These are phyloP conservation scores for Trypanosoma melophagium DNA, from an alignment of 208 protist species.

Conservation along the genomic window DNA sequence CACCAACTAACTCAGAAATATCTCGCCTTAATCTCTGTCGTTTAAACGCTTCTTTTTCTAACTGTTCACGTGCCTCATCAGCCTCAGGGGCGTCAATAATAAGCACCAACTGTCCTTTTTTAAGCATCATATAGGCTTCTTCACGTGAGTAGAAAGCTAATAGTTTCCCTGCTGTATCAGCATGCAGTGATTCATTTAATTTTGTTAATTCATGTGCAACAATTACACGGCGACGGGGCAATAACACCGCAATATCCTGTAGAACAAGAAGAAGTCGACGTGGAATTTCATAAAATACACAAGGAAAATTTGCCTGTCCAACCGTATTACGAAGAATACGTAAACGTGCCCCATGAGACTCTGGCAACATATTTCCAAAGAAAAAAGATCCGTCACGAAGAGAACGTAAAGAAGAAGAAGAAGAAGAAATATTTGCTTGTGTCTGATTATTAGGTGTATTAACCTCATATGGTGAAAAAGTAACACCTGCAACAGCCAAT, in stretches of 20 bases:
- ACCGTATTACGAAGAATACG: conserved; percentile 67
- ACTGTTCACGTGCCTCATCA: conserved; percentile 57
- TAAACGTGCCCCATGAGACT: conserved; percentile 60
- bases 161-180: conserved; percentile 72
- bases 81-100: conserved; percentile 74
- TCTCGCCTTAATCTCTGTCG: conserved; percentile 52
- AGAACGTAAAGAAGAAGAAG: conserved; percentile 7
- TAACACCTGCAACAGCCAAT: conserved; percentile 74
- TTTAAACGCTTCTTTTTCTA: conserved; percentile 54
- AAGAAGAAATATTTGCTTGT: background rate
- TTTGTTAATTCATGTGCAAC: conserved; percentile 90
- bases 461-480: conserved; percentile 53
- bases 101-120: conserved; percentile 81
- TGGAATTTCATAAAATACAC: conserved; percentile 90
- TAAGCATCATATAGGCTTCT: conserved; percentile 65
- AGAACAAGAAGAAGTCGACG: conserved; percentile 73
- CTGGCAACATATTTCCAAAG: conserved; percentile 84
- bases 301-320: conserved; percentile 57
- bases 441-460: background rate
- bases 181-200: conserved; percentile 87
- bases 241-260: conserved; percentile 75
- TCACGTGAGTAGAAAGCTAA: conserved; percentile 72
- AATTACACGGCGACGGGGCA: conserved; percentile 72
- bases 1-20: conserved; percentile 38
- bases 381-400: conserved; percentile 81